phyloP scores from a whole-genome alignment of 352 stramenopile species.

The Pythium utonaiense region DNA sequence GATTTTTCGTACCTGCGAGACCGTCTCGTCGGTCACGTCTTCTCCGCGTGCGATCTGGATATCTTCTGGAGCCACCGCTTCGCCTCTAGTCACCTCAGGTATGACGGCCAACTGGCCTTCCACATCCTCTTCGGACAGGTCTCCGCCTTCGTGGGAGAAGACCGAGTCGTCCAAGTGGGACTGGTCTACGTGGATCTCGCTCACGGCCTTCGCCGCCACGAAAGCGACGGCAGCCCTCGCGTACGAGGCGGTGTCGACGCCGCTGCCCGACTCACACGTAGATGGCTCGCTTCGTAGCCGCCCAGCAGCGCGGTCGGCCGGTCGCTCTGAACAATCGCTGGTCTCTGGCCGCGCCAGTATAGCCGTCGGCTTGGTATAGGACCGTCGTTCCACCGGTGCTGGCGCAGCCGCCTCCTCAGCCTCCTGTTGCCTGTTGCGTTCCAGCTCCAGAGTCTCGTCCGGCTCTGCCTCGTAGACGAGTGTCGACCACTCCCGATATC shows the following conservation, averaged over 20 bases:
- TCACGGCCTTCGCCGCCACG: neutral
- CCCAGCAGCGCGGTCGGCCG: no score
- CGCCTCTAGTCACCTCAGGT: slow-evolving; percentile 2
- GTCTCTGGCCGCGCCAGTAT: no score
- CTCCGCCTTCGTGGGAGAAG: slow-evolving; percentile 4
- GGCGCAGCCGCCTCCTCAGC: neutral
- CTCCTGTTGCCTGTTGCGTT: neutral
- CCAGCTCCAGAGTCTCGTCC: neutral
- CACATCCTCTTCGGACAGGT: slow-evolving; percentile 1
- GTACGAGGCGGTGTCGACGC: neutral
- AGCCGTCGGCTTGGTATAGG: no score
- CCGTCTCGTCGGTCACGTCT: slow-evolving; percentile 3
- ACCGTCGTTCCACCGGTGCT: slow-evolving; percentile 5
- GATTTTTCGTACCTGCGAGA: neutral
- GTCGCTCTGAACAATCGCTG: no score
- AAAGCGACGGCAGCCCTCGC: neutral
- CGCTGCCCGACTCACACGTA: no score
- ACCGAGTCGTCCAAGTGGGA: neutral
- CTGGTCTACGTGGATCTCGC: neutral
- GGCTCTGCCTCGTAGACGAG: slow-evolving; percentile 4
- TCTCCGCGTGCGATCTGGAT: slow-evolving; percentile 3
- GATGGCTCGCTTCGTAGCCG: no score
- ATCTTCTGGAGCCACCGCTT: neutral
- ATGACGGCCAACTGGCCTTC: slow-evolving; percentile 3
- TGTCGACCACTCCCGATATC: slow-evolving; percentile 5